phyloP scores from a whole-genome alignment of 805 yeast species.

The Metschnikowia picachoensis region DNA sequence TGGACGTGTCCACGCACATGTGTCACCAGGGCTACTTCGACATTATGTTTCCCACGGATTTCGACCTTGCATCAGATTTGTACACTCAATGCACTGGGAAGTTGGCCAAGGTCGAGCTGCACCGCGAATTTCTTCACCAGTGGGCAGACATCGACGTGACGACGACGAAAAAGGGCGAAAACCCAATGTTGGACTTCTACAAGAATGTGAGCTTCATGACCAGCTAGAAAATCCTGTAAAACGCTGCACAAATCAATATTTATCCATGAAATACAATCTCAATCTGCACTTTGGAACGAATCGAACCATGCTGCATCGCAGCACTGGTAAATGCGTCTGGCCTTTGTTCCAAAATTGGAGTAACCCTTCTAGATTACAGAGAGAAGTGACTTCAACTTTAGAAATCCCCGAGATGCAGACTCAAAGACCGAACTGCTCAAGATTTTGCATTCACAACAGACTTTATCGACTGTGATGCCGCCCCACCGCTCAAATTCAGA shows the following conservation, averaged over 20 bases:
- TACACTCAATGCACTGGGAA: constrained; percentile 65
- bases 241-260: background rate
- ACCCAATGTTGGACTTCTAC: constrained; percentile 78
- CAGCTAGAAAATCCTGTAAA: constrained; percentile 23
- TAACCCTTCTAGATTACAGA: background rate
- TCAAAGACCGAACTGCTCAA: background rate
- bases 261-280: constrained; percentile 1
- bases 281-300: background rate
- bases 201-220: constrained; percentile 67
- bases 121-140: constrained; percentile 57
- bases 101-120: constrained; percentile 49
- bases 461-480: background rate
- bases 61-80: constrained; percentile 54
- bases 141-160: constrained; percentile 74
- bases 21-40: constrained; percentile 83
- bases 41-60: constrained; percentile 83
- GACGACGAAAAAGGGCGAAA: constrained; percentile 71
- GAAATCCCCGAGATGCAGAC: constrained; percentile 3
- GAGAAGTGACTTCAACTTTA: background rate
- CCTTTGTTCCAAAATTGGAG: too few relatives aligned
- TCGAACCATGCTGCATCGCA: too few relatives aligned
- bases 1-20: constrained; percentile 71
- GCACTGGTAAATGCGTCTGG: too few relatives aligned
- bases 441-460: background rate
- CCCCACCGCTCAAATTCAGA: background rate